Evolutionary conservation across 805 yeast genomes (phyloP).

Genomic region (Peterozyma xylosa): DNA sequence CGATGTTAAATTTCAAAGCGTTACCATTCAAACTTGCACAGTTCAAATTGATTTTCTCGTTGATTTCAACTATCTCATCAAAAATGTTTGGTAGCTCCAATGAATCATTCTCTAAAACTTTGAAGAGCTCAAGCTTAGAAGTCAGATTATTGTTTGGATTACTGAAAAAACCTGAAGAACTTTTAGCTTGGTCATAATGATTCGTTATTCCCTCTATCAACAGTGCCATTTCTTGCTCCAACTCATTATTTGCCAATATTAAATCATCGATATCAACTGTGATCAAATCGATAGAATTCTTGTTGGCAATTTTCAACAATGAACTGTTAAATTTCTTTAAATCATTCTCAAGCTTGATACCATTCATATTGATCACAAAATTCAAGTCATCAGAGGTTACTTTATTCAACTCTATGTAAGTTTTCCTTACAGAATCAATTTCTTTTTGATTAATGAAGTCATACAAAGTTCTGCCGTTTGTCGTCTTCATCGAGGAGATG

Average conservation of each 20-base stretch:
- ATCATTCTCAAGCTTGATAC: slow-evolving; percentile 5
- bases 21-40: slow-evolving; percentile 37
- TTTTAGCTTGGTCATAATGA: slow-evolving; percentile 74
- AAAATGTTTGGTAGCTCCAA: slow-evolving; percentile 55
- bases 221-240: slow-evolving; percentile 66
- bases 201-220: slow-evolving; percentile 64
- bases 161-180: slow-evolving; percentile 33
- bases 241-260: slow-evolving; percentile 26
- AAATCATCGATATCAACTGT: slow-evolving; percentile 15
- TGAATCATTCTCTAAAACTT: slow-evolving; percentile 44
- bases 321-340: slow-evolving; percentile 4
- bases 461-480: slow-evolving; percentile 19
- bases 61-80: slow-evolving; percentile 49
- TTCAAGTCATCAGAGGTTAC: slow-evolving; percentile 22
- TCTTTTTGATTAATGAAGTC: slow-evolving; percentile 41
- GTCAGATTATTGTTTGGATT: slow-evolving; percentile 17
- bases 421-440: slow-evolving; percentile 21
- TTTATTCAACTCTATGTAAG: slow-evolving; percentile 22
- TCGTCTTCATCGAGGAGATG: slow-evolving; percentile 25
- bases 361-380: slow-evolving; percentile 18
- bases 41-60: slow-evolving; percentile 47
- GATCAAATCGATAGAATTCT: slow-evolving; percentile 15
- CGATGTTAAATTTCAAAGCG: slow-evolving; percentile 54
- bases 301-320: slow-evolving; percentile 8
- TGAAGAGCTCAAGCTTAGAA: slow-evolving; percentile 30